Conservation (phyloP, 305 asterid species). For the Solanum chacoense region DNA sequence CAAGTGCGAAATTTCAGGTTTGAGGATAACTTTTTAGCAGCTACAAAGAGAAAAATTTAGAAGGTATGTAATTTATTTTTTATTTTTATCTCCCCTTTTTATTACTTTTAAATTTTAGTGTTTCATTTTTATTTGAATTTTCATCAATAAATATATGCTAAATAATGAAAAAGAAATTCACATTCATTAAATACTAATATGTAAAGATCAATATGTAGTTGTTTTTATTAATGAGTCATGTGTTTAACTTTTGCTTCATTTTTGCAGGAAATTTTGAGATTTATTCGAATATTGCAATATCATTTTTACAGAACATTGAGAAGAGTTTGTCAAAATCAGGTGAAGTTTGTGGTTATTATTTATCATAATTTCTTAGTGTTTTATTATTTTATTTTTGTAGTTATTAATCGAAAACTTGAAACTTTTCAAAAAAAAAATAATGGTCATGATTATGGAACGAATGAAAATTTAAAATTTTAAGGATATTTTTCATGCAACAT, state of each 20-base stretch:
- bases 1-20: neutral
- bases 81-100: neutral
- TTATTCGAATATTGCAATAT: neutral
- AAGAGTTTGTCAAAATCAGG: neutral
- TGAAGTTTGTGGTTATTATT: neutral
- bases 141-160: neutral
- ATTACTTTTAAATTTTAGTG: neutral
- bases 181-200: neutral
- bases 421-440: neutral
- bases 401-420: neutral
- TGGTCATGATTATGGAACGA: neutral
- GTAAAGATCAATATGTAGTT: neutral
- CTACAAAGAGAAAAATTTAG: neutral
- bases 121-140: neutral
- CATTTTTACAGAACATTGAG: neutral
- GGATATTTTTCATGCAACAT: neutral
- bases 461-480: neutral
- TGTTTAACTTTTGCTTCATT: neutral
- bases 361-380: neutral
- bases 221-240: neutral
- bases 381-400: neutral
- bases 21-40: neutral
- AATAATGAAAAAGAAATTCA: neutral
- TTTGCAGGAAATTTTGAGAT: neutral
- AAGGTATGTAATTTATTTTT: neutral